Percentiles rank a stretch among this genome's conserved stretches.
phyloP scores from a whole-genome alignment of 2,329 filamentous ascomycete genomes.

The Aureobasidium sp. region DNA sequence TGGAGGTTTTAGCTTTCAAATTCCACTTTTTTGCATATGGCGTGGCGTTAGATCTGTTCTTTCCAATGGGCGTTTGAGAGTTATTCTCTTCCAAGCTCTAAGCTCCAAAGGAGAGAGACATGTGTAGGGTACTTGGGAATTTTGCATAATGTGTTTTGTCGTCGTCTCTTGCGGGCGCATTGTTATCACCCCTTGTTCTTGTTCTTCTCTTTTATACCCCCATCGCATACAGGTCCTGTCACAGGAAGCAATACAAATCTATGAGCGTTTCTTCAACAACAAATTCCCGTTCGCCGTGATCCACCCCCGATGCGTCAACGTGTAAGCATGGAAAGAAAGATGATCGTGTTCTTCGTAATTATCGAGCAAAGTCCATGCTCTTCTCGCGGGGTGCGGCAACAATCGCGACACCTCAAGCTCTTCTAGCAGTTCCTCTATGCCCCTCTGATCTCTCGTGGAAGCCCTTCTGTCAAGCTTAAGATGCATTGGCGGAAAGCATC shows the following conservation, averaged over 20 bases:
- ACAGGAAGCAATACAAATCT: neutral
- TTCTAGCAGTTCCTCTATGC: neutral
- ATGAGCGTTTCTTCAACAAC: neutral
- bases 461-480: neutral
- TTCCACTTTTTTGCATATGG: neutral
- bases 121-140: neutral
- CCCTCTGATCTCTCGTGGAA: neutral
- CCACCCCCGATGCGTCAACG: too few relatives aligned
- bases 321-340: too few relatives aligned
- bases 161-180: neutral
- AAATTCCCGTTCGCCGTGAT: neutral
- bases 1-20: neutral
- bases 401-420: neutral
- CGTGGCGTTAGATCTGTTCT: constrained; percentile 1
- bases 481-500: neutral
- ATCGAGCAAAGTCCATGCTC: neutral
- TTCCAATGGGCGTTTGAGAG: neutral
- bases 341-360: neutral
- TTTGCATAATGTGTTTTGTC: neutral
- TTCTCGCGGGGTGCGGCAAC: neutral
- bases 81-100: neutral
- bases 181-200: neutral
- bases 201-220: neutral
- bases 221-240: neutral
- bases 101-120: neutral